Base-by-base conservation (phyloP, 2,329 filamentous ascomycete species). In the Fusarium euwallaceae region DNA sequence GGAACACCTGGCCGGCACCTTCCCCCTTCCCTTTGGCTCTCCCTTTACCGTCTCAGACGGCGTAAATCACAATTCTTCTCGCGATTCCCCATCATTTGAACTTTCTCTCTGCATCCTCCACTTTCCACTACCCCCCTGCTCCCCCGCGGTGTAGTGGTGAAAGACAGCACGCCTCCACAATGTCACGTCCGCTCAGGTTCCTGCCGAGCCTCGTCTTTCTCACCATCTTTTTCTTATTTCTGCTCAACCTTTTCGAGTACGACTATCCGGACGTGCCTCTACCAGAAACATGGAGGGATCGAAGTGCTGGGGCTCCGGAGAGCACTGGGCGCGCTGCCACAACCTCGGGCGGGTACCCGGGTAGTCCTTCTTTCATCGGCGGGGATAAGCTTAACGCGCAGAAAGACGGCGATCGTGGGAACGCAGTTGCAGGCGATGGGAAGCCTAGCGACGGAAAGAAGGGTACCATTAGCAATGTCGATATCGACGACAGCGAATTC, bases 141-240 rank as follows among this genome's bases (percentile, higher is more conserved):
- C 27, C 27, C 27, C 27, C 6, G 7, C 27, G 27, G 27, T 27
- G 27, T 27, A 27, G 27, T 27, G 27, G 27, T 27, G 27, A 27
- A 27, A 27, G 27, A 27, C 27, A 27, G 27, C 27, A 27, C 27
- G 53, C 29, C 51, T 55, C 39, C 29, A 36, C 53, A 0, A 64
- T 64, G 62, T 32, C 64, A 11, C 64, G 64, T 29, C n/a, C 17
- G 24, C 36, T 53, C 5, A 66, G 43, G 58, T 59, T 66, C 22
- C 11, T 62, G 14, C 64, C 64, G 43, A 39, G n/a, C 48, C 7
- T 55, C 14, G 12, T 62, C 6, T 43, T 66, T 7, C 16, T 66
- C 1, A 3, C 34, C 11, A 24, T 62, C 2, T 27, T 62, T 3
- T 39, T 37, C 4, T 53, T 3, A 0, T 62, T 61, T 7, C 22